Evolutionary conservation across 2,329 filamentous ascomycete genomes (phyloP), one percentile per base, ranked within the genome.

Genomic region (Emmonsia crescens): DNA sequence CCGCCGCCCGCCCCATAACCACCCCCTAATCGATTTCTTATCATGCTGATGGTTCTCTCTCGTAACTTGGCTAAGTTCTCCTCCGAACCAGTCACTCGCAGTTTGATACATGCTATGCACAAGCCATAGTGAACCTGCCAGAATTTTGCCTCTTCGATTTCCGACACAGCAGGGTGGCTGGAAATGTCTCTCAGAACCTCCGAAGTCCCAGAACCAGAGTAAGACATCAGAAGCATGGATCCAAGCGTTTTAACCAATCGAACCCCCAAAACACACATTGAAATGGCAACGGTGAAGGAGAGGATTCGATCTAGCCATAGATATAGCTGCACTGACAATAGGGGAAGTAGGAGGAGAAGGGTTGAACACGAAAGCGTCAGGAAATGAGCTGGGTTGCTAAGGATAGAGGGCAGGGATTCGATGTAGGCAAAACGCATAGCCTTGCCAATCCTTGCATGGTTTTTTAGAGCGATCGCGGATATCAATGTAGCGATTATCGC

Each of bases 121-220:
- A 97, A 80, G 1, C 93, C 92, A 73, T 97, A 96, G 75, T 99
- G 94, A 16, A 96, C 94, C 78, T 99, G 94, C 94, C 94, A 99
- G 75, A 99, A 96, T 71, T 91, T 87, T 1, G 92, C 93, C 70
- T 96, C 92, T 62, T 96, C 90, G 55, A 99, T 85, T 1, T 83
- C 82, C 52, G 83, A 83, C 31, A 97, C 85, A 61, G 83, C 82
- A 1, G 89, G 85, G 68, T 96, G 91, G 1, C 85, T 82, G 72
- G 91, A 87, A 59, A 99, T 92, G 73, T 96, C 91, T 61, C 84
- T 83, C 68, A 96, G 80, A n/a, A 96, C 87, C 27, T 87, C 85
- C 3, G 84, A 81, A 1, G 94, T 85, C 3, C 84, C 80, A 27
- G 74, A 73, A 14, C 80, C 77, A 14, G 76, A 78, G 73, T 95